These are phyloP conservation scores for Trematosphaeria pertusa DNA, from an alignment of 2,329 filamentous ascomycete species.

Conservation along the genomic window DNA sequence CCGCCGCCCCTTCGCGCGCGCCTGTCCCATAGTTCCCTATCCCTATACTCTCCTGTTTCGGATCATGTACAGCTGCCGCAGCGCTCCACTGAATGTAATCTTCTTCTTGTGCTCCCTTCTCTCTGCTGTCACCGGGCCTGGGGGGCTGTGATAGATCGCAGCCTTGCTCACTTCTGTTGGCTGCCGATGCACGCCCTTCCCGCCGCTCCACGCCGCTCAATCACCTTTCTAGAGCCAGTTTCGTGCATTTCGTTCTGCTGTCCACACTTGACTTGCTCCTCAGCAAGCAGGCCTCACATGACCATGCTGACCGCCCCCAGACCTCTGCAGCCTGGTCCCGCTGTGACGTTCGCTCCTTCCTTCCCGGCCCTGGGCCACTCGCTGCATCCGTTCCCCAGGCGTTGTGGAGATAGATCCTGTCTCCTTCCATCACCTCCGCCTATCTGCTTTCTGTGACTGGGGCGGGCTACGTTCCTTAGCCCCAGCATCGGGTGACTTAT, in stretches of 20 bases:
- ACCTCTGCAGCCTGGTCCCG: constrained; percentile 27
- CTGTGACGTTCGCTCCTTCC: constrained; percentile 26
- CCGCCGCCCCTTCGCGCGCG: constrained; percentile 9
- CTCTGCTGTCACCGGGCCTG: background rate
- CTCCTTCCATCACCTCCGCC: constrained; percentile 11
- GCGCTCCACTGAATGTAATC: constrained; percentile 12
- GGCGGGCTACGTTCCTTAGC: constrained; percentile 29
- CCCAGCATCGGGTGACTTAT: constrained; percentile 33
- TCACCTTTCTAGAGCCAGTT: background rate
- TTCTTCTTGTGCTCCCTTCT: constrained; percentile 18
- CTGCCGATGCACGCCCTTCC: constrained; percentile 13
- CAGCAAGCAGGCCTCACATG: constrained; percentile 9
- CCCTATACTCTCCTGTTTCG: constrained; percentile 12
- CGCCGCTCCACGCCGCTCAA: background rate
- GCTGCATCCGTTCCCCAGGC: constrained; percentile 26
- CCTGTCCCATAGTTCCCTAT: constrained; percentile 16
- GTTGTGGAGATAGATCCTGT: constrained; percentile 27
- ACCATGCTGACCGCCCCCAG: constrained; percentile 38
- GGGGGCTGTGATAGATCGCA: constrained; percentile 18
- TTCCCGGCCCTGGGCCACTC: constrained; percentile 22
- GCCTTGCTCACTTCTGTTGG: constrained; percentile 22
- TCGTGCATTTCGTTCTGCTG: constrained; percentile 14
- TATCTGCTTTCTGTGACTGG: constrained; percentile 15
- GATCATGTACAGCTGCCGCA: background rate
- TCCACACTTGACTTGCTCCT: constrained; percentile 7